A percentile compares a stretch with the other conserved stretches of the same genome.
Evolutionary conservation across 441 rosid species (phyloP).

Genomic region (Kokia cookei): DNA sequence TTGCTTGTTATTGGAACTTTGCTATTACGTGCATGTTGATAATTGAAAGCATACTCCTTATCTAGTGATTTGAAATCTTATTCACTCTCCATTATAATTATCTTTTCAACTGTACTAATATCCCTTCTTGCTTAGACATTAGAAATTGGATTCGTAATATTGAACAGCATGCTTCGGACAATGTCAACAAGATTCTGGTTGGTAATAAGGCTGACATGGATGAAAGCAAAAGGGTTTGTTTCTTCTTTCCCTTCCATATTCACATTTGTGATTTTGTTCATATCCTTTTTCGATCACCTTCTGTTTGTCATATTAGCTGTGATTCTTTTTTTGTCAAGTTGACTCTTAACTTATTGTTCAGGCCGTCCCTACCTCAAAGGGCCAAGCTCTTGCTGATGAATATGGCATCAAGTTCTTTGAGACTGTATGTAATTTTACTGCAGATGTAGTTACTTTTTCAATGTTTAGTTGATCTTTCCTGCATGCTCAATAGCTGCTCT

Average conservation of each 20-base stretch:
- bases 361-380: constrained; percentile 16
- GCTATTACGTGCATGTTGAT: background rate
- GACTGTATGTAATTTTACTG: constrained; percentile 4
- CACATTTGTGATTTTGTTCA: background rate
- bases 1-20: background rate
- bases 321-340: background rate
- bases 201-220: constrained; percentile 81
- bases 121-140: constrained; percentile 29
- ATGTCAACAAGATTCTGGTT: constrained; percentile 57
- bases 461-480: background rate
- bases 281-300: background rate
- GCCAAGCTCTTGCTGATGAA: constrained; percentile 21
- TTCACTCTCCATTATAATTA: background rate
- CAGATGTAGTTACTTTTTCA: background rate
- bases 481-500: background rate
- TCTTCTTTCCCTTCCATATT: background rate
- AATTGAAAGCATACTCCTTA: background rate
- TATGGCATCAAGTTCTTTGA: constrained; percentile 18
- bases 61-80: background rate
- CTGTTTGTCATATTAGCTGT: background rate
- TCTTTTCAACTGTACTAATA: background rate
- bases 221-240: constrained; percentile 62
- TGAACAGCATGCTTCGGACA: constrained; percentile 67
- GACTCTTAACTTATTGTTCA: background rate
- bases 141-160: constrained; percentile 66